Evolutionary conservation across 768 basidiomycete genomes (phyloP).

Genomic region (Tylopilus vinaceipallidus): DNA sequence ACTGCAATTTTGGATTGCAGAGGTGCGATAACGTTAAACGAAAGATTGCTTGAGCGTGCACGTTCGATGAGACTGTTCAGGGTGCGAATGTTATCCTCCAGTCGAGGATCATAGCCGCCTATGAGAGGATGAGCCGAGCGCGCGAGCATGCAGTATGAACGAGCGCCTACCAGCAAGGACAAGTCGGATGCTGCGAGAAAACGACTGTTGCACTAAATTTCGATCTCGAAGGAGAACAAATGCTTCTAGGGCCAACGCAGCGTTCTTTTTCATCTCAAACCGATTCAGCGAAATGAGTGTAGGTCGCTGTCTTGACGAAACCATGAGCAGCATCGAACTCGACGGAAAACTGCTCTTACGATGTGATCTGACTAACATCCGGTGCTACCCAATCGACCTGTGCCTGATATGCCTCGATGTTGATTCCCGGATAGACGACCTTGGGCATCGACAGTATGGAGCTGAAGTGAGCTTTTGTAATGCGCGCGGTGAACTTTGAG

Average conservation of each 20-base stretch:
- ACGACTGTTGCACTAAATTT: slow-evolving; percentile 14
- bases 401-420: slow-evolving; percentile 66
- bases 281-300: slow-evolving; percentile 89
- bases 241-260: slow-evolving; percentile 72
- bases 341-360: slow-evolving; percentile 41
- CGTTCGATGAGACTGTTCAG: slow-evolving; percentile 61
- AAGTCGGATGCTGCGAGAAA: slow-evolving; percentile 55
- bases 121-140: slow-evolving; percentile 4
- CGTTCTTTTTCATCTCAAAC: slow-evolving; percentile 95
- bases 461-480: slow-evolving; percentile 75
- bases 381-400: slow-evolving; percentile 41
- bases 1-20: slow-evolving; percentile 36
- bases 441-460: slow-evolving; percentile 59
- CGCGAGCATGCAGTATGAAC: neutral
- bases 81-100: slow-evolving; percentile 79
- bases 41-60: slow-evolving; percentile 51
- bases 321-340: neutral
- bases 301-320: slow-evolving; percentile 50
- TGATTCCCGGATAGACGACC: slow-evolving; percentile 97
- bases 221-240: slow-evolving; percentile 57
- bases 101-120: slow-evolving; percentile 90
- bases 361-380: slow-evolving; percentile 52
- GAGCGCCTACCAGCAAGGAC: slow-evolving; percentile 67
- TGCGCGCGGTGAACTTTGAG: slow-evolving; percentile 82
- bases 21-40: slow-evolving; percentile 57